Base-by-base conservation (phyloP, 73 alveolate genomes). In the Tetrahymena thermophila region DNA sequence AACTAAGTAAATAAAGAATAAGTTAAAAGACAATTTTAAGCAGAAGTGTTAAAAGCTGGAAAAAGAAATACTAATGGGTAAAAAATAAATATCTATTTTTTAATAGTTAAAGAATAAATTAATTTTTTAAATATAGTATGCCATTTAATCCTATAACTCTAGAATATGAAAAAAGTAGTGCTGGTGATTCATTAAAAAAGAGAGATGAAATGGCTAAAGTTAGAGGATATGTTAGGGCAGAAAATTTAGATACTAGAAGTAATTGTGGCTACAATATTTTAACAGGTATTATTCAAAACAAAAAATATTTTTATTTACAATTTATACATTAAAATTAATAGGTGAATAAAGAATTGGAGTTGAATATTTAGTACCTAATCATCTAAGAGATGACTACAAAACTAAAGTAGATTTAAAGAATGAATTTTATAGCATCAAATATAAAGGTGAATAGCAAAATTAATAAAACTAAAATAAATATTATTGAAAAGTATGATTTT, bases 61-160 rank as follows among this genome's bases (percentile, higher is more conserved):
- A 98, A 98, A 93, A 98, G 98, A 95, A 98, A 97, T 96, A 97
- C 97, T 28, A 98, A 98, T 56, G 99, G 99, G 17, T 85, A 85
- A 38, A 25, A 16, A 19, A 14, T 56, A 40, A 40, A 40, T 15
- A 25, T 10, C n/a, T 71, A 19, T 71, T 19, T 28, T 56, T 71
- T 1, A 58, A 71, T 28, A 71, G 6, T 71, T 71, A 2, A 28
- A 28, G 31, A 4, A 8, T 6, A 4, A 4, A 40, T 40, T 23
- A 25, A 35, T 3, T 34, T 23, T 11, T 35, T 23, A 84, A 84
- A 84, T 38, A 28, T 85, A 85, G 97, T 43, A 97, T 99, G 97
- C 99, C 99, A 2, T 99, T 96, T 94, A 99, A 98, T 96, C 99
- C 99, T 71, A 94, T 99, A 31, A 98, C 99, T 56, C 96, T 98